Percentiles rank a stretch among this genome's conserved stretches.
Evolutionary conservation across 345 rosid genomes (phyloP).

Genomic region (Iberis pinnata): DNA sequence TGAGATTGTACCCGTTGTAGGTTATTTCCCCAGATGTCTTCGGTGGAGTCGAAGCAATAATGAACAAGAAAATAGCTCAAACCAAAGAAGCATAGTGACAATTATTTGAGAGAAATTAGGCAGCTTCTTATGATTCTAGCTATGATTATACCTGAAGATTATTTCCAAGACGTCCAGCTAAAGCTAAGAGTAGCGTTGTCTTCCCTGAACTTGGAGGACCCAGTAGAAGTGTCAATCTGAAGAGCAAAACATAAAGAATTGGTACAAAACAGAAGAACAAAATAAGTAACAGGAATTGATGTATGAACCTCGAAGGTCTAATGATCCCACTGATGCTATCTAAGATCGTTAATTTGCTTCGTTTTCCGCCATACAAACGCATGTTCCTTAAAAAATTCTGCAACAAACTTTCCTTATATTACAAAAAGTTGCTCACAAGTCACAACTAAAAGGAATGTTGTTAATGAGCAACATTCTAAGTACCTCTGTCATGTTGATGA

Average conservation of each 20-base stretch:
- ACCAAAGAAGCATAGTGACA: background rate
- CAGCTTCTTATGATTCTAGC: background rate
- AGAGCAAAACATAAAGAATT: conserved; percentile 3
- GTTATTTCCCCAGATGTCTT: conserved; percentile 77
- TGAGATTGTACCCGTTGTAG: conserved; percentile 68
- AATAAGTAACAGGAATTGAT: conserved; percentile 3
- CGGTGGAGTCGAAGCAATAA: conserved; percentile 16
- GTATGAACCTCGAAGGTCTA: conserved; percentile 98
- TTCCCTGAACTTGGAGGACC: conserved; percentile 99
- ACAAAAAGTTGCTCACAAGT: background rate
- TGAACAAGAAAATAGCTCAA: conserved; percentile 13
- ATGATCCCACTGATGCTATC: conserved; percentile 67
- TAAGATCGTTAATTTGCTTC: conserved; percentile 78
- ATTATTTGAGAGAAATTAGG: background rate
- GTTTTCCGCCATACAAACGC: conserved; percentile 44
- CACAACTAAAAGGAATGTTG: background rate
- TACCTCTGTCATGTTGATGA: conserved; percentile 89
- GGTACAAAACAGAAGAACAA: background rate
- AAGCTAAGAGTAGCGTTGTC: conserved; percentile 82
- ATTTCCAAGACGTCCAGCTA: conserved; percentile 78
- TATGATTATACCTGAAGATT: conserved; percentile 56
- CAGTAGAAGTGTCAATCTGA: conserved; percentile 76
- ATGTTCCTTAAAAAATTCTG: conserved; percentile 68
- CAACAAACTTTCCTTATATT: background rate
- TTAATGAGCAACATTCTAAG: background rate